Percentiles rank a stretch among this genome's conserved stretches.
Conservation (phyloP, 179 eudicot species). For the Spinacia oleracea region DNA sequence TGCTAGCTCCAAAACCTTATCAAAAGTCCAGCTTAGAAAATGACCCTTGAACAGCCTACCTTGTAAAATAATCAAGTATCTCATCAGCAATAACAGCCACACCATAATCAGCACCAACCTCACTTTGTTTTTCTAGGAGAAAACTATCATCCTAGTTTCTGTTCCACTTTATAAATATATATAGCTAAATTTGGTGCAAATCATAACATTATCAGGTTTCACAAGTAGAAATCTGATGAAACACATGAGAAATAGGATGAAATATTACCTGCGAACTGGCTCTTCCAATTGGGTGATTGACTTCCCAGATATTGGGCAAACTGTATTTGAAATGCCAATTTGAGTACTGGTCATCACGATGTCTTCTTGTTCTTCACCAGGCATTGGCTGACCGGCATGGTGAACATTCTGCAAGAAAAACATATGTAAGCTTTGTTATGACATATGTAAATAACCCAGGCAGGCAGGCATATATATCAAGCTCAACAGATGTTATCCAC, state of each 20-base stretch:
- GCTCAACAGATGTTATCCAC: too few species aligned
- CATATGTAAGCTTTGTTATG: constrained; percentile 7
- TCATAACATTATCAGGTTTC: neutral
- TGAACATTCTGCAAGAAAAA: constrained; percentile 66
- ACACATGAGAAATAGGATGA: constrained; percentile 1
- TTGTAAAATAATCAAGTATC: neutral
- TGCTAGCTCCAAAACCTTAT: neutral
- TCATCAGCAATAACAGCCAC: neutral
- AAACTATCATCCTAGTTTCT: neutral
- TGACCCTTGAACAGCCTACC: neutral
- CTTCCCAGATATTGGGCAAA: constrained; percentile 81
- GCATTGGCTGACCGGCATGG: constrained; percentile 91
- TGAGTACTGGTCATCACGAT: constrained; percentile 83
- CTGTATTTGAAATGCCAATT: constrained; percentile 51
- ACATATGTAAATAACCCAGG: neutral
- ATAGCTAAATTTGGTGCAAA: neutral
- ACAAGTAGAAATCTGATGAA: neutral
- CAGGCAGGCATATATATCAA: neutral
- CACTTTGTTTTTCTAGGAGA: too few species aligned
- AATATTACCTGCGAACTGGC: constrained; percentile 78
- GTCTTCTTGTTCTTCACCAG: constrained; percentile 95
- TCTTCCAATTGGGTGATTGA: constrained; percentile 60
- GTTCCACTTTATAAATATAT: neutral
- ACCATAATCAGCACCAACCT: neutral
- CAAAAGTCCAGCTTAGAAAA: neutral